Conservation (phyloP, 1,139 yeast genomes). For the Kodamaea ohmeri region DNA sequence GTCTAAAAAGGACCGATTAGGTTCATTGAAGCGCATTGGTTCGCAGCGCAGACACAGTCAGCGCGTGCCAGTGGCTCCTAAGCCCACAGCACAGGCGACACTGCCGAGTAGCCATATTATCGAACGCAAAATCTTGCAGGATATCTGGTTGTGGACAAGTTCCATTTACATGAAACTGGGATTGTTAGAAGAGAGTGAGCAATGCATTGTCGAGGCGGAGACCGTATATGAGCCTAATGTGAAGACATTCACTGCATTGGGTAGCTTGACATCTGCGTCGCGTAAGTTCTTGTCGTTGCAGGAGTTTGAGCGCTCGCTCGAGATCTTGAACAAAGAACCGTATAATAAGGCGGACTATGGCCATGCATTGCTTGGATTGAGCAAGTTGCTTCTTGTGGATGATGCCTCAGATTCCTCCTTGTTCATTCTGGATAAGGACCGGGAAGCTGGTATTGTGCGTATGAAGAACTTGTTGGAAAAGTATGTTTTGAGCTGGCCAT, state of each 20-base stretch:
- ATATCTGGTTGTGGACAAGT: conserved; percentile 75
- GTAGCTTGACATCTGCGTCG: conserved; percentile 44
- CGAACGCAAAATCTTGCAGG: conserved; percentile 44
- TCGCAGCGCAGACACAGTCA: conserved; percentile 7
- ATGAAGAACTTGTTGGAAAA: conserved; percentile 61
- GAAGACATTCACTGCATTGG: conserved; percentile 54
- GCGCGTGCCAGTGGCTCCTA: conserved; percentile 1
- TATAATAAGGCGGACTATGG: conserved; percentile 43
- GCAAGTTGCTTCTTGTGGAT: conserved; percentile 51
- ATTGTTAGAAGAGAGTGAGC: conserved; percentile 59
- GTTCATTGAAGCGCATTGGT: conserved; percentile 9
- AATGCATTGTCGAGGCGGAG: conserved; percentile 74
- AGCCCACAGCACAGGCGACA: neutral
- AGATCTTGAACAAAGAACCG: conserved; percentile 25
- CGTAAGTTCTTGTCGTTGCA: conserved; percentile 52
- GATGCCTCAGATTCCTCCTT: conserved; percentile 34
- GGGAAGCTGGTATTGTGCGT: conserved; percentile 63
- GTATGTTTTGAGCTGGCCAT: conserved; percentile 44
- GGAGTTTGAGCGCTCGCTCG: conserved; percentile 69
- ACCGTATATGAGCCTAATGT: conserved; percentile 47
- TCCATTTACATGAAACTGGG: conserved; percentile 60
- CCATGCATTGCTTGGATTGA: conserved; percentile 64
- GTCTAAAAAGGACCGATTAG: conserved; percentile 9
- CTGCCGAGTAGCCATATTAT: conserved; percentile 6
- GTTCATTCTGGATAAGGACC: conserved; percentile 49